These are phyloP conservation scores for Agroathelia rolfsii DNA, from an alignment of 1,284 basidiomycete species.

Conservation along the genomic window DNA sequence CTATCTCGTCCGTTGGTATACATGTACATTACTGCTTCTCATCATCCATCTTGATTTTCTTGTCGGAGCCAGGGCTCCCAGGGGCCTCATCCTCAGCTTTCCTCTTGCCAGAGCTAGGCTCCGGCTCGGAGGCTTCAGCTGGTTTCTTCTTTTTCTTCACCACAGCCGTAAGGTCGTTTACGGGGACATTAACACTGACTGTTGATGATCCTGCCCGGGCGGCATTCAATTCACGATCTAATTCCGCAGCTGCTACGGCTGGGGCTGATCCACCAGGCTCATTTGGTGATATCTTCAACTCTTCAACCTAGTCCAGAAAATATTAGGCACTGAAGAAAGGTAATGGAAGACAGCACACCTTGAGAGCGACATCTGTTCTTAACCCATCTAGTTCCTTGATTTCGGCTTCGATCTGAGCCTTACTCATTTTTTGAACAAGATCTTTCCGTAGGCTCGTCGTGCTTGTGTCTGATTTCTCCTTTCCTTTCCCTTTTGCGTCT, in stretches of 20 bases:
- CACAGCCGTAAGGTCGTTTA: slow-evolving; percentile 76
- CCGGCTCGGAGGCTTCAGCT: slow-evolving; percentile 22
- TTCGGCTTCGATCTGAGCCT: slow-evolving; percentile 62
- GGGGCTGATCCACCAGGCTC: slow-evolving; percentile 47
- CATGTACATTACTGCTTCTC: slow-evolving; percentile 8
- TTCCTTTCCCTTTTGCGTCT: slow-evolving; percentile 58
- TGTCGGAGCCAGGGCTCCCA: slow-evolving; percentile 40
- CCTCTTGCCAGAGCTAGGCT: slow-evolving; percentile 41
- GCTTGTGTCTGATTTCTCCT: slow-evolving; percentile 36
- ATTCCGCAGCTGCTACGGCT: slow-evolving; percentile 51
- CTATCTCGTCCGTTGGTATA: neutral
- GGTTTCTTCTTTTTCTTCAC: slow-evolving; percentile 76
- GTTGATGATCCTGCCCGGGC: slow-evolving; percentile 16
- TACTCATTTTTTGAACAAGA: slow-evolving; percentile 49
- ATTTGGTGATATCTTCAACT: slow-evolving; percentile 71
- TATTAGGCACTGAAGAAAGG: neutral
- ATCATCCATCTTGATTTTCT: slow-evolving; percentile 55
- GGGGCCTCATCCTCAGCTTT: slow-evolving; percentile 56
- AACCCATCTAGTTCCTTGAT: slow-evolving; percentile 70
- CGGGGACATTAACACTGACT: slow-evolving; percentile 25
- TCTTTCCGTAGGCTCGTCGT: slow-evolving; percentile 38
- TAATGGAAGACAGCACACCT: slow-evolving; percentile 35
- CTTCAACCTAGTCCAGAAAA: slow-evolving; percentile 56
- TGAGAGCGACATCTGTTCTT: slow-evolving; percentile 70
- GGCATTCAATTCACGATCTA: slow-evolving; percentile 57